Evolutionary conservation across 257 asterid genomes (phyloP).

Genomic region (Gentiana straminea): DNA sequence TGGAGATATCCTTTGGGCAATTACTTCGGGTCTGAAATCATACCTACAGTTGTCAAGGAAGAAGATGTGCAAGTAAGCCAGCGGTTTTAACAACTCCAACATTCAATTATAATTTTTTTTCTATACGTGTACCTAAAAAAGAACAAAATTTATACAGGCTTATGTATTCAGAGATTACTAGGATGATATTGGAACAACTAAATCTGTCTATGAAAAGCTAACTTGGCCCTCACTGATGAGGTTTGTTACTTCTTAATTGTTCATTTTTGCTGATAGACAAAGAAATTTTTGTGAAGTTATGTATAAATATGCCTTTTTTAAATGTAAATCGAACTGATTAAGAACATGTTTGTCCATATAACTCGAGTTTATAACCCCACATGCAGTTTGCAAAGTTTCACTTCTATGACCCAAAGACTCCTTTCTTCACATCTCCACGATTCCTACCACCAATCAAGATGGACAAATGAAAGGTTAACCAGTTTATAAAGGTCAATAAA

Average conservation of each 20-base stretch:
- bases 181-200: conserved; percentile 91
- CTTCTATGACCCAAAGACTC: conserved; percentile 87
- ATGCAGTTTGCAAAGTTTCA: conserved; percentile 69
- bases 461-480: conserved; percentile 64
- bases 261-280: not conserved
- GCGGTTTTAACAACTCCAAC: not conserved
- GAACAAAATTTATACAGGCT: conserved; percentile 36
- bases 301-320: too few relatives aligned
- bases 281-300: too few relatives aligned
- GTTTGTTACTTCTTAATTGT: conserved; percentile 23
- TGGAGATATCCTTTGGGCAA: conserved; percentile 69
- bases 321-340: too few relatives aligned
- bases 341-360: not conserved
- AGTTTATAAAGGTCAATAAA: too few relatives aligned
- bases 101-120: not conserved
- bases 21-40: conserved; percentile 89
- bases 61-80: conserved; percentile 56
- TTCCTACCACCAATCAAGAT: conserved; percentile 95
- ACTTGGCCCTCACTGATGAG: conserved; percentile 79
- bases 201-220: conserved; percentile 83
- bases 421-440: conserved; percentile 90
- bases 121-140: not conserved
- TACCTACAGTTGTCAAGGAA: conserved; percentile 73
- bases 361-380: conserved; percentile 2
- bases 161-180: conserved; percentile 88